Base-by-base conservation (phyloP, 1,284 basidiomycete species). In the Anthracocystis panici-leucophaei region DNA sequence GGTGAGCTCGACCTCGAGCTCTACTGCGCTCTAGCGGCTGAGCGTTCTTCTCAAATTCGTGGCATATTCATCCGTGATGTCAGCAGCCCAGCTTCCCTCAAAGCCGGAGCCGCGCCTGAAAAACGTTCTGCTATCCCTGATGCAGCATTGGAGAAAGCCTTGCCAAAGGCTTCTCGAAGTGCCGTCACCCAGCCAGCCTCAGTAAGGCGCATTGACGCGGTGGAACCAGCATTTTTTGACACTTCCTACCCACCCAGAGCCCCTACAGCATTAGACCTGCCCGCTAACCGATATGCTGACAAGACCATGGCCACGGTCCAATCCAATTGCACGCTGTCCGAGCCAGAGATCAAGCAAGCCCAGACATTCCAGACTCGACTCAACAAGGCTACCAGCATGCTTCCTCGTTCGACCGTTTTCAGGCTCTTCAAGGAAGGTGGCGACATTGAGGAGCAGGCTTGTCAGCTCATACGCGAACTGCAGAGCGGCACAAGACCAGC, bases 1-100 rank as follows among this genome's bases (percentile, higher is more conserved):
- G 82, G 82, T 20, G 82, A 84, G 68, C 77, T 82, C 27, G 82
- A 84, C 54, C 66, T 84, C 21, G 82, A 84, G 57, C 65, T 84
- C 11, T 83, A 82, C 42, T 71, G 77, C 44, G 66, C 76, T n/a
- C 54, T 84, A 5, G 82, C 82, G 5, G 65, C 65, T 9, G 77
- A 78, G 62, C 75, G 81, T 25, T 79, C 81, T 3, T 14, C 57
- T 6, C 80, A 81, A 40, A 64, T 83, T 10, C 61, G 77, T 6
- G 81, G 68, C 41, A 65, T 83, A 18, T 83, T 78, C 57, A 82
- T 83, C 20, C 65, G 82, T n/a, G 81, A 83, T 45, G 82, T 83
- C 20, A 73, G 66, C 63, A 72, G 49, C 4, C 68, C 73, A 3
- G 33, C 51, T 18, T 23, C 54, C 40, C 23, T 29, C 0, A 38